Evolutionary conservation across 2,329 filamentous ascomycete species (phyloP).

Genomic region (Didymosphaeria variabile): DNA sequence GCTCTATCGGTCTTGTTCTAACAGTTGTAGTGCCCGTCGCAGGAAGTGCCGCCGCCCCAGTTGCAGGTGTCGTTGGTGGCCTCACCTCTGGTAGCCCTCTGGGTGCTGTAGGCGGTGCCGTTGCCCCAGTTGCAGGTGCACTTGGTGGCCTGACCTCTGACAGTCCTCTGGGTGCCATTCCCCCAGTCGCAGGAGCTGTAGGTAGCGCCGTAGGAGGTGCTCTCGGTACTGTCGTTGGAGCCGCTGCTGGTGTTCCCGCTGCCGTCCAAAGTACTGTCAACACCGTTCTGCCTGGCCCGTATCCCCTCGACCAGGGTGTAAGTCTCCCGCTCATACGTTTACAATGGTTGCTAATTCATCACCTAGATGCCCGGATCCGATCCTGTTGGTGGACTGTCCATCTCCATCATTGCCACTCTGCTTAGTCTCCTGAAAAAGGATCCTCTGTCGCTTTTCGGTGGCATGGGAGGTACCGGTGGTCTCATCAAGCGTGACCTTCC

Average conservation of each 20-base stretch:
- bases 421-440: constrained; percentile 30
- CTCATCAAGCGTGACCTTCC: constrained; percentile 29
- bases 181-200: too few relatives aligned
- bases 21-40: constrained; percentile 12
- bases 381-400: constrained; percentile 25
- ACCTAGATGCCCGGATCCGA: constrained; percentile 22
- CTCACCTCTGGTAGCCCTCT: neutral
- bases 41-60: constrained; percentile 3
- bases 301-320: constrained; percentile 9
- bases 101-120: neutral
- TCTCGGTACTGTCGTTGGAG: neutral
- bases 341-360: neutral
- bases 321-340: neutral
- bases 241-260: constrained; percentile 7
- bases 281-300: constrained; percentile 1
- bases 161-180: neutral
- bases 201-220: neutral
- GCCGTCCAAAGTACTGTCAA: neutral
- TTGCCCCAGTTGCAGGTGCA: neutral
- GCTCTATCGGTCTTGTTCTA: neutral
- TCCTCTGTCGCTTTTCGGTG: constrained; percentile 26
- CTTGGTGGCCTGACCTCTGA: neutral
- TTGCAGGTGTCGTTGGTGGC: too few relatives aligned
- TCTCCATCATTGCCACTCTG: constrained; percentile 26
- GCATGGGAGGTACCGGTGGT: constrained; percentile 8